These are phyloP conservation scores for Lobosporangium transversale DNA, from an alignment of 192 early-diverging fungal species.

Conservation along the genomic window DNA sequence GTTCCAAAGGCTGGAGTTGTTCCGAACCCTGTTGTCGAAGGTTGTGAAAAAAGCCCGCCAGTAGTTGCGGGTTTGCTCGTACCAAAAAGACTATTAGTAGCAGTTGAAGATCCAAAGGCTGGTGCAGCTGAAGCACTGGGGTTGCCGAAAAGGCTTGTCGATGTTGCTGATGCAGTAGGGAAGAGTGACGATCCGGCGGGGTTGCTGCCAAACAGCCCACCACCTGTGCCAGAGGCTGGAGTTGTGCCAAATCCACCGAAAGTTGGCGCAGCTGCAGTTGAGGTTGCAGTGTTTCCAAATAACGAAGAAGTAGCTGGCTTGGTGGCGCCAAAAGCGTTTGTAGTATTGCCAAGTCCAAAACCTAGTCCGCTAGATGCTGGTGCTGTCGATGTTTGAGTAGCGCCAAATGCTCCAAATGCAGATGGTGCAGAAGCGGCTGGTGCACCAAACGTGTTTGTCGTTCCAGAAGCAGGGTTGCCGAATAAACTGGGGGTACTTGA, in stretches of 20 bases:
- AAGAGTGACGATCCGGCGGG: conserved; percentile 36
- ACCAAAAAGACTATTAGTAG: conserved; percentile 32
- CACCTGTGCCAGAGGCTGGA: conserved; percentile 31
- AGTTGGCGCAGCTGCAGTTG: conserved; percentile 27
- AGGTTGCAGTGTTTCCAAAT: conserved; percentile 48
- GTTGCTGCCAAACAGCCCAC: conserved; percentile 53
- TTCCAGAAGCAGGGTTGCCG: conserved; percentile 36
- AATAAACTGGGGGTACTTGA: conserved; percentile 49
- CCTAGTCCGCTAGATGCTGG: conserved; percentile 40
- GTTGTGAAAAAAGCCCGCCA: conserved; percentile 14
- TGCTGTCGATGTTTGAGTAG: conserved; percentile 26
- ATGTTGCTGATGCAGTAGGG: conserved; percentile 17
- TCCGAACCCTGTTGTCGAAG: conserved; percentile 22
- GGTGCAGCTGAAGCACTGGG: conserved; percentile 41
- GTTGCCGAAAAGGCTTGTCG: conserved; percentile 42
- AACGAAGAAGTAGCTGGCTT: conserved; percentile 47
- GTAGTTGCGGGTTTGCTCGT: conserved; percentile 24
- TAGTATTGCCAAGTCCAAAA: conserved; percentile 30
- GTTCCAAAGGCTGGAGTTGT: conserved; percentile 24
- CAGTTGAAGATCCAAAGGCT: conserved; percentile 19
- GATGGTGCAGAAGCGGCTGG: conserved; percentile 40
- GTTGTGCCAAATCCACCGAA: conserved; percentile 46
- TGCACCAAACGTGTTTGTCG: conserved; percentile 48
- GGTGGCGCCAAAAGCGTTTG: conserved; percentile 27
- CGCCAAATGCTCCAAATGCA: conserved; percentile 62